phyloP scores from a whole-genome alignment of 148 eudicot genomes.

The Vaccinium myrtillus region DNA sequence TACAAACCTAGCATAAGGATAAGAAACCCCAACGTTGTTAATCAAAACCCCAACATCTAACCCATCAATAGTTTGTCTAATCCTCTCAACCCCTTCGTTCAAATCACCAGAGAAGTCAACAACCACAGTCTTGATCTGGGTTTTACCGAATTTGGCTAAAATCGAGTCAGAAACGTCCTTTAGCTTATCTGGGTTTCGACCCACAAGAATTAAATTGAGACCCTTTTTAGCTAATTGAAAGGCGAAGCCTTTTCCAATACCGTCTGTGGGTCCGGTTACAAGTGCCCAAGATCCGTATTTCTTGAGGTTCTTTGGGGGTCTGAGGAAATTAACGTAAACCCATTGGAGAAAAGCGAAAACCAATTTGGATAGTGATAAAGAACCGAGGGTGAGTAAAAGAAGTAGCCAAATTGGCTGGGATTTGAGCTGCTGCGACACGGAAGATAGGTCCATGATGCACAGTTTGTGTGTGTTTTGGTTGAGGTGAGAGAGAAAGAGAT shows the following conservation, averaged over 20 bases:
- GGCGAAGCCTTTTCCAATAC: constrained; percentile 88
- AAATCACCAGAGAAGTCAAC: constrained; percentile 65
- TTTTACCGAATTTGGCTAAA: constrained; percentile 36
- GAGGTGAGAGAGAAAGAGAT: neutral
- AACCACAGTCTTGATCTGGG: constrained; percentile 54
- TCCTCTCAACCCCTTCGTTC: constrained; percentile 38
- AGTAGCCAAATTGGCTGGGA: constrained; percentile 71
- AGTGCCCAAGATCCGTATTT: constrained; percentile 96
- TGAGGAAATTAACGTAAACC: constrained; percentile 70
- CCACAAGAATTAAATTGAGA: constrained; percentile 69
- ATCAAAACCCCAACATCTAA: constrained; percentile 70
- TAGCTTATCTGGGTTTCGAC: constrained; percentile 77
- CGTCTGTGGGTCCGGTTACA: constrained; percentile 92
- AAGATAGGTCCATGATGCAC: constrained; percentile 40
- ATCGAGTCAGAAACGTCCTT: constrained; percentile 59
- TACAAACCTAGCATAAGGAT: constrained; percentile 53
- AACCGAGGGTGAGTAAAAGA: constrained; percentile 42
- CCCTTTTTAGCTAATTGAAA: constrained; percentile 79
- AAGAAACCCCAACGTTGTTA: constrained; percentile 66
- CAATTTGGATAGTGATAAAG: constrained; percentile 33
- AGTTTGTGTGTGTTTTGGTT: neutral
- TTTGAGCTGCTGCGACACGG: constrained; percentile 36
- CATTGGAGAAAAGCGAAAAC: constrained; percentile 51
- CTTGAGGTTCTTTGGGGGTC: constrained; percentile 79
- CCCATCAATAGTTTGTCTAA: constrained; percentile 45